phyloP scores from a whole-genome alignment of 2,329 filamentous ascomycete genomes.

The Trichoderma sp. region DNA sequence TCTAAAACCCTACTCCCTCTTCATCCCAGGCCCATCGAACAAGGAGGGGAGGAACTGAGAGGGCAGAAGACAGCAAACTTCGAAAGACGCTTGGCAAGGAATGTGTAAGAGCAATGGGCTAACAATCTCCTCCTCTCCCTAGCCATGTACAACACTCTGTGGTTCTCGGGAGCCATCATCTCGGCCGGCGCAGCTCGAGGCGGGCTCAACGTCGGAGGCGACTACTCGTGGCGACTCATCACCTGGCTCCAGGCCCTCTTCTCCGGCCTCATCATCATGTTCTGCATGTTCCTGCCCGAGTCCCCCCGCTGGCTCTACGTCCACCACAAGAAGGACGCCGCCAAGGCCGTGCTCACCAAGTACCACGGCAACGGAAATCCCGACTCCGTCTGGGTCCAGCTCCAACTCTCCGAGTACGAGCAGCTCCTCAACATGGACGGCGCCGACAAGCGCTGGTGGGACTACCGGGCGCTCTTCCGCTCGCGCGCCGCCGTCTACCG shows the following conservation, averaged over 20 bases:
- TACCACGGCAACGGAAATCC: constrained; percentile 49
- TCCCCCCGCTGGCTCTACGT: constrained; percentile 49
- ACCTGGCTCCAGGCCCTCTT: constrained; percentile 50
- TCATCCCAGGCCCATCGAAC: too few relatives aligned
- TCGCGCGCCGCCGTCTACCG: constrained; percentile 44
- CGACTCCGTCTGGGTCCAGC: constrained; percentile 49
- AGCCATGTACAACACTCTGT: constrained; percentile 47
- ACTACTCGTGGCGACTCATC: constrained; percentile 41
- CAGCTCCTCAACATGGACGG: constrained; percentile 47
- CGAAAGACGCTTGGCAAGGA: too few relatives aligned
- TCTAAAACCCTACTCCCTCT: too few relatives aligned
- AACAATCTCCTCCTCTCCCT: neutral
- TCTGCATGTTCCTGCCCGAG: constrained; percentile 45
- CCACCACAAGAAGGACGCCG: constrained; percentile 44
- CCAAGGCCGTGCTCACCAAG: constrained; percentile 43
- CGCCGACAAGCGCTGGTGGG: constrained; percentile 52
- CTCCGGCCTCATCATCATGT: constrained; percentile 44
- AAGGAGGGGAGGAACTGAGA: too few relatives aligned
- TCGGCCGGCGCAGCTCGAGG: constrained; percentile 54
- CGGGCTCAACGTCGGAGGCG: constrained; percentile 40
- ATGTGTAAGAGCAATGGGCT: neutral
- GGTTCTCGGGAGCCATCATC: constrained; percentile 53
- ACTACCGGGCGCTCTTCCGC: constrained; percentile 50
- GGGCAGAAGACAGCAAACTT: too few relatives aligned
- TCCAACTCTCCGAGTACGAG: constrained; percentile 50